Percentiles rank a stretch among this genome's conserved stretches.
These are phyloP conservation scores for Sarcomyxa edulis DNA, from an alignment of 768 basidiomycete species.

Conservation along the genomic window DNA sequence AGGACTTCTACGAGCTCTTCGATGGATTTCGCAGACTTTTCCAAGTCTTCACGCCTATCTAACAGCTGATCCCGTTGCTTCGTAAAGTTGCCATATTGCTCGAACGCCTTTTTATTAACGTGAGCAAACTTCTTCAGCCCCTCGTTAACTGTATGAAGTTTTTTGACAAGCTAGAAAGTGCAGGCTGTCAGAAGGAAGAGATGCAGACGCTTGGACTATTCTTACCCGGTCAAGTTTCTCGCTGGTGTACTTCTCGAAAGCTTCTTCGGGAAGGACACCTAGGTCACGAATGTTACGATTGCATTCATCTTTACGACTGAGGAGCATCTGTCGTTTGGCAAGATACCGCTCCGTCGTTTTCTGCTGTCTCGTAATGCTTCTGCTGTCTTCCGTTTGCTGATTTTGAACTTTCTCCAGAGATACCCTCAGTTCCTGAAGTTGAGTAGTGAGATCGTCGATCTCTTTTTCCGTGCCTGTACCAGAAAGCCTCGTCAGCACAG, in stretches of 20 bases:
- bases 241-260: conserved; percentile 89
- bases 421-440: conserved; percentile 62
- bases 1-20: conserved; percentile 89
- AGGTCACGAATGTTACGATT: conserved; percentile 94
- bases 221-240: conserved; percentile 85
- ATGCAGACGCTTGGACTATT: conserved; percentile 2
- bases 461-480: conserved; percentile 65
- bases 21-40: conserved; percentile 84
- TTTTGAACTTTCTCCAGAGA: conserved; percentile 72
- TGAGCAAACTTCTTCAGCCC: conserved; percentile 94
- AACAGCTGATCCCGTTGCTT: conserved; percentile 93
- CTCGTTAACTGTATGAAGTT: conserved; percentile 89
- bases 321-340: conserved; percentile 84
- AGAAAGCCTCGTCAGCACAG: too few species aligned
- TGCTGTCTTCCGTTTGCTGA: conserved; percentile 82
- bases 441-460: conserved; percentile 51
- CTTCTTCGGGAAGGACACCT: conserved; percentile 95
- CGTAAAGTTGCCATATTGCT: conserved; percentile 97
- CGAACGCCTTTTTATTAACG: conserved; percentile 99
- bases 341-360: conserved; percentile 95
- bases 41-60: conserved; percentile 84
- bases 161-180: conserved; percentile 73
- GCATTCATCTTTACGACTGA: conserved; percentile 86
- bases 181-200: conserved; percentile 1
- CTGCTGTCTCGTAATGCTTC: conserved; percentile 84